Percentiles rank a stretch among this genome's conserved stretches.
phyloP scores from a whole-genome alignment of 2,329 filamentous ascomycete genomes.

The Arthroderma sp. region DNA sequence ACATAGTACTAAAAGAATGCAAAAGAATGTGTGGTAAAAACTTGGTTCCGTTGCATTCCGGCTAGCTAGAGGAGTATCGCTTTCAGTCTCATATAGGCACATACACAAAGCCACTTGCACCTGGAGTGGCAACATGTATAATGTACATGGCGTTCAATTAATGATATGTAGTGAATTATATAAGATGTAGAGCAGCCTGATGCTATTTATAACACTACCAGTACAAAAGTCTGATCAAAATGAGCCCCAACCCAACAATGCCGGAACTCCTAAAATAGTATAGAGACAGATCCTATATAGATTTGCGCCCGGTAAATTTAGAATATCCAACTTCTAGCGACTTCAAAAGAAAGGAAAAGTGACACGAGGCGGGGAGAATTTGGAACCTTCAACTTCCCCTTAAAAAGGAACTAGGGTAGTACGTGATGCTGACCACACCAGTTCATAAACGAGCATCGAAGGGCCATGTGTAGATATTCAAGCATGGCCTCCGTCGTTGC shows the following conservation, averaged over 20 bases:
- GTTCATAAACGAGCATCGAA: background rate
- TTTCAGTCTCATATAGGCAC: too few relatives aligned
- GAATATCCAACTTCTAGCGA: background rate
- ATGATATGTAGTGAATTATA: background rate
- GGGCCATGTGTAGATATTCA: slow-evolving; percentile 3
- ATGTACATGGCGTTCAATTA: background rate
- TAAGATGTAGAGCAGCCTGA: background rate
- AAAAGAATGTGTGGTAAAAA: background rate
- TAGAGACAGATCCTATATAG: background rate
- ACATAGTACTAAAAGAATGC: too few relatives aligned
- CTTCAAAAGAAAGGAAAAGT: background rate
- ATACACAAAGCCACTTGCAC: too few relatives aligned
- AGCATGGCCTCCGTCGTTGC: slow-evolving; percentile 24
- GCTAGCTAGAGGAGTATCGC: too few relatives aligned
- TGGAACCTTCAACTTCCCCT: background rate
- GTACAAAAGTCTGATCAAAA: background rate
- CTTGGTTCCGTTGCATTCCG: background rate
- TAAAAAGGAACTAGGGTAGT: background rate
- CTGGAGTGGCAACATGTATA: background rate
- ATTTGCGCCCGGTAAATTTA: background rate
- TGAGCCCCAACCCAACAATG: background rate
- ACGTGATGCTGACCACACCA: background rate
- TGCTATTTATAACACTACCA: background rate
- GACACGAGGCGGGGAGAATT: background rate
- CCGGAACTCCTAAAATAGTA: background rate